Conservation (phyloP, 2,329 filamentous ascomycete species). For the Chrysoporthe deuterocubensis region DNA sequence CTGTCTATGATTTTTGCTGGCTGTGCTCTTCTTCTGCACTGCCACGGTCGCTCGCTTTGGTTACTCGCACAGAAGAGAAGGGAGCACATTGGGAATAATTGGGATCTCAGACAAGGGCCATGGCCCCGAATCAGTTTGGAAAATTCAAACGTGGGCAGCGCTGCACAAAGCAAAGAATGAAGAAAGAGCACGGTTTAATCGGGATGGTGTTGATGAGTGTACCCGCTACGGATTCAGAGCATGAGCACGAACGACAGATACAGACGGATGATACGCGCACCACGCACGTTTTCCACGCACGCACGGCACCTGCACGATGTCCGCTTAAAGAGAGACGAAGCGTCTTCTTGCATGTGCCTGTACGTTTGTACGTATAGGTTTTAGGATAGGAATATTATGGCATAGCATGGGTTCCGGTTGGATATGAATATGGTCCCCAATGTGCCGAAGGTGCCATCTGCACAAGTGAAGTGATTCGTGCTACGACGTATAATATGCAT, state of each 20-base stretch:
- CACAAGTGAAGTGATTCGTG: background rate
- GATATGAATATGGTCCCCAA: conserved; percentile 11
- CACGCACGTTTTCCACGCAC: conserved; percentile 23
- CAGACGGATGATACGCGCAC: conserved; percentile 21
- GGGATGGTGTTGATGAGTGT: conserved; percentile 8
- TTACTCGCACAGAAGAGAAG: conserved; percentile 5
- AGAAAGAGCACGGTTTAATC: conserved; percentile 2
- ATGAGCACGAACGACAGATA: conserved; percentile 21
- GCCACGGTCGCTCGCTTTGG: background rate
- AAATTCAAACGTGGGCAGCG: background rate
- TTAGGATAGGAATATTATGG: conserved; percentile 11
- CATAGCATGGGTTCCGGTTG: conserved; percentile 23
- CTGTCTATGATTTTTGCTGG: conserved; percentile 27
- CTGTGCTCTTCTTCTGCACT: conserved; percentile 23
- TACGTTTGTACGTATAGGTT: conserved; percentile 28
- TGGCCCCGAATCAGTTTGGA: background rate
- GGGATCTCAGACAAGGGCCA: background rate
- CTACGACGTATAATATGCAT: background rate
- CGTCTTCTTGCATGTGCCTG: background rate
- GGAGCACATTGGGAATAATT: conserved; percentile 13
- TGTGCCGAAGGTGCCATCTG: background rate
- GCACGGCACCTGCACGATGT: conserved; percentile 21
- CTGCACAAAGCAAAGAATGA: conserved; percentile 2
- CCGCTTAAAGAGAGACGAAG: conserved; percentile 14
- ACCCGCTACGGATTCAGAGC: conserved; percentile 14